A percentile compares a stretch with the other conserved stretches of the same genome.
These are phyloP conservation scores for Vararia minispora DNA, from an alignment of 768 basidiomycete species.

Conservation along the genomic window DNA sequence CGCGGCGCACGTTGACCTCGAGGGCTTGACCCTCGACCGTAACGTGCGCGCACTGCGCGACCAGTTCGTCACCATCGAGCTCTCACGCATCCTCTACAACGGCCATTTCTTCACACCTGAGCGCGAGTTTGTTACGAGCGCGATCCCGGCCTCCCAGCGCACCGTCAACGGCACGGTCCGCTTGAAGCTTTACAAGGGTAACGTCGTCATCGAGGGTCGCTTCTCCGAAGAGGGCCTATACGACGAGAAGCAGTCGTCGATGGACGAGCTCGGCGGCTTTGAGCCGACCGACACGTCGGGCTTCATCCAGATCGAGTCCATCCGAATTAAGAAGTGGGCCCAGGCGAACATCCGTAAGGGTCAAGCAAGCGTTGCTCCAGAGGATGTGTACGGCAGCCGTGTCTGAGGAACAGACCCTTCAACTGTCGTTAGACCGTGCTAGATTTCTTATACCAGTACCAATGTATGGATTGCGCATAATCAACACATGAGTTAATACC, in stretches of 20 bases:
- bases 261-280: slow-evolving; percentile 99
- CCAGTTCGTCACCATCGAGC: slow-evolving; percentile 85
- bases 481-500: background rate
- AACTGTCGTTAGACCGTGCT: too few relatives aligned
- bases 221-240: slow-evolving; percentile 89
- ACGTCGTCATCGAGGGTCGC: slow-evolving; percentile 88
- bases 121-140: slow-evolving; percentile 85
- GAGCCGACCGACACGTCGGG: slow-evolving; percentile 92
- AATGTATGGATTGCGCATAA: too few relatives aligned
- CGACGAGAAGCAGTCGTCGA: slow-evolving; percentile 90
- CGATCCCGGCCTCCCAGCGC: slow-evolving; percentile 88
- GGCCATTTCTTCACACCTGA: slow-evolving; percentile 99
- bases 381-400: slow-evolving; percentile 71
- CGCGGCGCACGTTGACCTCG: slow-evolving; percentile 89
- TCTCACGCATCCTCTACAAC: slow-evolving; percentile 91
- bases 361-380: slow-evolving; percentile 62
- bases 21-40: slow-evolving; percentile 95
- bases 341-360: slow-evolving; percentile 80
- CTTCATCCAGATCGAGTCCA: slow-evolving; percentile 96
- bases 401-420: too few relatives aligned
- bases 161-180: slow-evolving; percentile 92
- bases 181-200: slow-evolving; percentile 92
- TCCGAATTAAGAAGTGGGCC: slow-evolving; percentile 98
- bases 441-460: too few relatives aligned
- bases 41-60: slow-evolving; percentile 93